These are phyloP conservation scores for Strobilomyces dryophilus DNA, from an alignment of 768 basidiomycete species.

Conservation along the genomic window DNA sequence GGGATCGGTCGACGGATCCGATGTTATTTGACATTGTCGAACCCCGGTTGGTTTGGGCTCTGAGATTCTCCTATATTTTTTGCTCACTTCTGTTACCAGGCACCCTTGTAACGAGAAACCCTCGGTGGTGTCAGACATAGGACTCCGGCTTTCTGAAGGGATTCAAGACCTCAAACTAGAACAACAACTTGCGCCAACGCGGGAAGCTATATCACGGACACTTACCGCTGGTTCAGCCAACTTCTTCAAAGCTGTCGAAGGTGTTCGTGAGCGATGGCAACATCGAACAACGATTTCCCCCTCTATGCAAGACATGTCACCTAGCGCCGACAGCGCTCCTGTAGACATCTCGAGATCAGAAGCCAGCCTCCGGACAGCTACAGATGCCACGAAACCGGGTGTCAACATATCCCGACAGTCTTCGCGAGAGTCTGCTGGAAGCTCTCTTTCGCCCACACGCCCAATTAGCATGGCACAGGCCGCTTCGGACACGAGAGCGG, in stretches of 20 bases:
- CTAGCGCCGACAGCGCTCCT: conserved; percentile 18
- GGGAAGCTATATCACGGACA: conserved; percentile 83
- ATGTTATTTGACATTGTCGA: conserved; percentile 94
- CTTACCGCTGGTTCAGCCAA: conserved; percentile 68
- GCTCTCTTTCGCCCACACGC: conserved; percentile 11
- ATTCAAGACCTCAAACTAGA: conserved; percentile 92
- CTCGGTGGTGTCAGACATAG: conserved; percentile 85
- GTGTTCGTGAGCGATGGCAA: conserved; percentile 74
- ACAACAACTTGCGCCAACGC: conserved; percentile 88
- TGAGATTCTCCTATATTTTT: not conserved
- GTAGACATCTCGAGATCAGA: conserved; percentile 32
- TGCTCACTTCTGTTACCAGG: conserved; percentile 34
- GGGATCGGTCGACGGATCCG: conserved; percentile 89
- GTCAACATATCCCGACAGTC: conserved; percentile 16
- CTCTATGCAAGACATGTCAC: conserved; percentile 21
- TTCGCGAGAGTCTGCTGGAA: conserved; percentile 25
- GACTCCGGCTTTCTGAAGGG: conserved; percentile 87
- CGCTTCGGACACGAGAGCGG: conserved; percentile 31
- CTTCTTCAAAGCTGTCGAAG: conserved; percentile 88
- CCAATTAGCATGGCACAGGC: conserved; percentile 30
- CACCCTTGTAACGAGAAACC: conserved; percentile 94
- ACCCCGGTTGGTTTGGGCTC: conserved; percentile 55
- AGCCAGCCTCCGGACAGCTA: conserved; percentile 10
- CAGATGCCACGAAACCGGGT: conserved; percentile 15
- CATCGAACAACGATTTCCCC: conserved; percentile 33